Evolutionary conservation across 2,329 filamentous ascomycete species (phyloP), one percentile per base, ranked within the genome.

Genomic region (Apiospora arundinis): DNA sequence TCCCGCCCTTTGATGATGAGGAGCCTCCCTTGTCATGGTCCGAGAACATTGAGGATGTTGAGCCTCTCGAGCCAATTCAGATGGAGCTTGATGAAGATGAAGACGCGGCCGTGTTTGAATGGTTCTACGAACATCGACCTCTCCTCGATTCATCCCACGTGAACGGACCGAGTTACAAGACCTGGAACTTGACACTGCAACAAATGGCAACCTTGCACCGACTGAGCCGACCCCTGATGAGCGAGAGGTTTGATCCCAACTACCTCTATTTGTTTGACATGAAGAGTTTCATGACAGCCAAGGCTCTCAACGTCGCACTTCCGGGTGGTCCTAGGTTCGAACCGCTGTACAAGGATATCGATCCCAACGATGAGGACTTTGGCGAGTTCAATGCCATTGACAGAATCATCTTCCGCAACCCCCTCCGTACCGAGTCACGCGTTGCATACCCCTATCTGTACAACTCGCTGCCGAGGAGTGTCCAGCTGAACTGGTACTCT

Each of bases 331-430:
- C 96, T 73, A 92, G 96, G 42, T 99, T 99, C 74, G 96, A 99
- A 82, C 96, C 96, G 32, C 82, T 99, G 25, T 99, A 98, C 87
- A 99, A 99, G 83, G 96, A 99, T 77, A 95, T 99, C 73, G 95
- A 99, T 81, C 96, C 96, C 1, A 99, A 99, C 77, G 95, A 98
- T 76, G 96, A 99, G 82, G 96, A 99, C 80, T 99, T 99, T 83
- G 96, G 96, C 82, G 96, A 99, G 82, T 99, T 99, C 87, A 99
- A 99, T 79, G 96, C 96, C 45, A 99, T 99, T 77, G 96, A 99
- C 79, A 94, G 97, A 76, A 99, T 99, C 83, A 99, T 99, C 76
- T 99, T 99, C 88, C 93, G 96, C 75, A 92, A 93, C 66, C 95
- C 95, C 0, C 97, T 98, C 75, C 91, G 95, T 76, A 99, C 95